phyloP scores from a whole-genome alignment of 1,139 yeast genomes.

The Insectozyma bohioensis region DNA sequence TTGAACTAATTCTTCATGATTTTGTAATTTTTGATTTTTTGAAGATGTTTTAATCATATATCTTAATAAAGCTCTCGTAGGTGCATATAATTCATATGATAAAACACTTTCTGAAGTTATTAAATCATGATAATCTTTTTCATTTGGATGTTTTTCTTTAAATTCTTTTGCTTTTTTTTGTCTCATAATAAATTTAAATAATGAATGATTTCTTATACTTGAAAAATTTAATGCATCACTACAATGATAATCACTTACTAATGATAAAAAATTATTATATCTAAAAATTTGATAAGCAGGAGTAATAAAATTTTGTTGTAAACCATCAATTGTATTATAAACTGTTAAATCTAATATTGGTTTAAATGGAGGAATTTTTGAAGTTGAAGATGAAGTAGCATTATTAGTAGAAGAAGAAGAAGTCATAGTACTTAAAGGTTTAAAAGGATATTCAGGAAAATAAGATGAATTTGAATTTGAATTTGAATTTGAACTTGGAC shows the following conservation, averaged over 20 bases:
- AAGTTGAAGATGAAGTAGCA: background rate
- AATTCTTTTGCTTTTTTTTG: conserved; percentile 19
- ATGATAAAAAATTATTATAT: conserved; percentile 35
- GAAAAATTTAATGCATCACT: conserved; percentile 46
- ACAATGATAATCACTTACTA: conserved; percentile 32
- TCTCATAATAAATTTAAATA: conserved; percentile 33
- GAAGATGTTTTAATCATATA: conserved; percentile 19
- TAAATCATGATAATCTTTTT: conserved; percentile 14
- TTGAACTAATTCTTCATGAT: conserved; percentile 41
- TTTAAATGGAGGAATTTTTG: conserved; percentile 16
- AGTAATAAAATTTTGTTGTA: conserved; percentile 23
- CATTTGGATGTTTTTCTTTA: conserved; percentile 1
- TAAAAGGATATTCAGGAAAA: conserved; percentile 9
- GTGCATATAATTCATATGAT: conserved; percentile 30
- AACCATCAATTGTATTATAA: conserved; percentile 25
- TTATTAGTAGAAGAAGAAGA: conserved; percentile 2
- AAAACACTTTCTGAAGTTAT: conserved; percentile 33
- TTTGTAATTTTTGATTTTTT: conserved; percentile 11
- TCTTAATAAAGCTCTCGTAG: conserved; percentile 29
- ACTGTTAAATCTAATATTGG: conserved; percentile 25
- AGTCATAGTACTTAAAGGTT: too few species aligned
- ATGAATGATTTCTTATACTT: conserved; percentile 36
- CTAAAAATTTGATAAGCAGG: conserved; percentile 36
- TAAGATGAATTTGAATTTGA: conserved; percentile 8
- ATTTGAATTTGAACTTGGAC: conserved; percentile 3